phyloP scores from a whole-genome alignment of 202 grass and related monocot species.

The Tripidium arundinaceum region DNA sequence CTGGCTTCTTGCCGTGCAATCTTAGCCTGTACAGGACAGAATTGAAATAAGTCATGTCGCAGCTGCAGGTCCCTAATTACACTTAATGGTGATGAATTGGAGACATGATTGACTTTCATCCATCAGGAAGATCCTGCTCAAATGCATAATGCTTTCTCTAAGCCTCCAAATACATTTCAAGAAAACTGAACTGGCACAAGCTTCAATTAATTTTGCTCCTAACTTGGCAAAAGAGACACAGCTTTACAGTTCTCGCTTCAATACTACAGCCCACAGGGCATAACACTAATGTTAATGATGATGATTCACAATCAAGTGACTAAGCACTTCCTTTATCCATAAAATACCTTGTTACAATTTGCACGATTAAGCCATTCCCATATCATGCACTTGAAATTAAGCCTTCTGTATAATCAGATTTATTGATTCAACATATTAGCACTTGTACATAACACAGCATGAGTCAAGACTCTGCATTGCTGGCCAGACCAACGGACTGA shows the following conservation, averaged over 20 bases:
- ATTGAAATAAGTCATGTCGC: background rate
- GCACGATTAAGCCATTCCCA: background rate
- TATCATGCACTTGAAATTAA: background rate
- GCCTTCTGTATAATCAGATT: background rate
- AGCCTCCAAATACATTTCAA: background rate
- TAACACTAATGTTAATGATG: background rate
- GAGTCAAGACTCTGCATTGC: background rate
- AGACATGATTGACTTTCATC: background rate
- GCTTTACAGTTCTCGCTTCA: background rate
- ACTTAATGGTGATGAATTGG: background rate
- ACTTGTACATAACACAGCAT: background rate
- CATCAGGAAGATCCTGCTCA: background rate
- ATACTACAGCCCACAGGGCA: background rate
- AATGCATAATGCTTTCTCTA: background rate
- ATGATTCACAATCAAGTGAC: background rate
- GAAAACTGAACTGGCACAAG: background rate
- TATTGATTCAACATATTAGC: background rate
- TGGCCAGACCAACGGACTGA: background rate
- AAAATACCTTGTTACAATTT: background rate
- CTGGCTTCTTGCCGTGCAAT: constrained; percentile 91
- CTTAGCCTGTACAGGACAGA: constrained; percentile 55
- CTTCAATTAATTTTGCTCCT: background rate
- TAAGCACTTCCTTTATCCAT: background rate
- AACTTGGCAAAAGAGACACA: background rate
- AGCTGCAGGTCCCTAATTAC: background rate